Evolutionary conservation across 75 land plant species (phyloP).

Genomic region (Ceratopteris richardii): DNA sequence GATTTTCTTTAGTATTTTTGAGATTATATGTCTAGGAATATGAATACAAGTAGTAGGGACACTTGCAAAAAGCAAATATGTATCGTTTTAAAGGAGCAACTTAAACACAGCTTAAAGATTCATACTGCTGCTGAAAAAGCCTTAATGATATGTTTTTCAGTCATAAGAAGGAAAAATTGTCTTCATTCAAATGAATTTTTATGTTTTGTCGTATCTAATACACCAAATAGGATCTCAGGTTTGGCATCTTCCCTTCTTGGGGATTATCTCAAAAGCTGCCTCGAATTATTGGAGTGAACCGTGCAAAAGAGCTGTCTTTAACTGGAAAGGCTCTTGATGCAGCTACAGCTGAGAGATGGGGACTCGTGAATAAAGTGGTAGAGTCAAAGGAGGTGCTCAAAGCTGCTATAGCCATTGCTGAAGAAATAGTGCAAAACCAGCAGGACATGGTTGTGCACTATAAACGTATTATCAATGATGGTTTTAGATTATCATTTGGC

Average conservation of each 20-base stretch:
- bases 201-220: background rate
- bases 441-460: conserved; percentile 68
- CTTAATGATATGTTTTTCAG: too few relatives aligned
- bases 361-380: conserved; percentile 84
- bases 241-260: conserved; percentile 99
- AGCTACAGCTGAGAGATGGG: conserved; percentile 74
- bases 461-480: conserved; percentile 84
- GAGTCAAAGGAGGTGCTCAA: conserved; percentile 53
- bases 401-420: conserved; percentile 59
- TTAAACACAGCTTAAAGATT: too few relatives aligned
- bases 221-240: conserved; percentile 31
- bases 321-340: conserved; percentile 66
- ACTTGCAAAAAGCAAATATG: too few relatives aligned
- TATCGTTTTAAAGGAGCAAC: too few relatives aligned
- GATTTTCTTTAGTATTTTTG: too few relatives aligned
- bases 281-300: conserved; percentile 69
- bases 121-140: too few relatives aligned
- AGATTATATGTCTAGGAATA: too few relatives aligned
- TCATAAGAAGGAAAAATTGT: too few relatives aligned
- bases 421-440: conserved; percentile 61
- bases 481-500: conserved; percentile 58
- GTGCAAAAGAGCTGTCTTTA: conserved; percentile 80
- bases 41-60: too few relatives aligned
- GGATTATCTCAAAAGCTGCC: conserved; percentile 94
- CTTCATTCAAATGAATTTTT: background rate